Evolutionary conservation across 78 protist species (phyloP), one percentile per base, ranked within the genome.

Genomic region (Dictyostelium brefeldianum): DNA sequence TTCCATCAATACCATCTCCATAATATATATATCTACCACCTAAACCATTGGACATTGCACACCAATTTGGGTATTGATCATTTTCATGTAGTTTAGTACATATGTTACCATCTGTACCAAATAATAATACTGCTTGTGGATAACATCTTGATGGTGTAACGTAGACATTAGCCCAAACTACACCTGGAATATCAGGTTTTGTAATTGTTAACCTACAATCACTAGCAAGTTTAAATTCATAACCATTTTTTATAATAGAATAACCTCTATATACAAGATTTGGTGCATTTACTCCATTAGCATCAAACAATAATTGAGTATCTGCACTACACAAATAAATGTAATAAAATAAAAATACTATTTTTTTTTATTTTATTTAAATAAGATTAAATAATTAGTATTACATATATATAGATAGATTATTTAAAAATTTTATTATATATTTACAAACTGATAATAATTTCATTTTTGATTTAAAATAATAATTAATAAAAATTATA

Each of bases 11-110:
- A 12, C 83, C 83, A 56, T 5, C 0, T 29, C n/a, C 71, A 71
- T 3, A 78, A 41, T n/a, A n/a, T n/a, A 36, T 78, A 36, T 78
- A 56, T 6, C 6, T 2, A 51, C 83, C 83, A 18, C 69, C 69
- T 29, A 65, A 29, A 3, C 74, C 74, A 11, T 65, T 5, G 0
- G 36, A 29, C 20, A 11, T 65, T 11, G 46, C 7, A n/a, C 74
- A 65, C 70, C 70, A 62, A 62, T 62, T 25, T 62, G 31, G 14
- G 9, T 25, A n/a, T 14, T n/a, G 25, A 65, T 12, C 31, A 65
- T 29, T 29, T 31, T 25, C 17, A 20, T 25, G n/a, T 22, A 14
- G 0, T 9, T 29, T 22, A 31, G 25, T 31, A 65, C 74, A 65
- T 65, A 65, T 14, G 31, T 65, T 65, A 65, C 74, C 74, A 65